Conservation (phyloP, 371 early-diverging fungal species). For the Rhizopus arrhizus region DNA sequence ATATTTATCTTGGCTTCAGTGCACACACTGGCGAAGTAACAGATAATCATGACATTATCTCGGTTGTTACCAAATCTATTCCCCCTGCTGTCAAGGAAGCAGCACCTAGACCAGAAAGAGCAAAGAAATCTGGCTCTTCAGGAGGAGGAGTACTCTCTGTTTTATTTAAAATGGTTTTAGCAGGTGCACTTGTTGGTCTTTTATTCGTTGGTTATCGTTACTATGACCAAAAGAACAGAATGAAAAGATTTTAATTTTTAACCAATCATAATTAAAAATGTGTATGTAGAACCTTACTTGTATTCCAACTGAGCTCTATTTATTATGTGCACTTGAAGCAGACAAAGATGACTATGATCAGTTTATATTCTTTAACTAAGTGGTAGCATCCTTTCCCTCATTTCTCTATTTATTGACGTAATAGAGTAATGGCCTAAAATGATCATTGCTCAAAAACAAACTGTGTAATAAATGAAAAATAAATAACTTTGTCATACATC, state of each 20-base stretch:
- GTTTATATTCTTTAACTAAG: too few relatives aligned
- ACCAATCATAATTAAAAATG: slow-evolving; percentile 19
- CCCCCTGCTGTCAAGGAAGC: slow-evolving; percentile 39
- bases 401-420: too few relatives aligned
- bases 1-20: slow-evolving; percentile 86
- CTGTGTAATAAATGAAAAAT: too few relatives aligned
- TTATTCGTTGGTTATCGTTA: slow-evolving; percentile 60
- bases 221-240: slow-evolving; percentile 62
- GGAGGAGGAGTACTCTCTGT: slow-evolving; percentile 56
- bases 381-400: too few relatives aligned
- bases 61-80: slow-evolving; percentile 57
- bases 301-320: slow-evolving; percentile 1
- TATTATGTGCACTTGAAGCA: background rate
- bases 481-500: too few relatives aligned
- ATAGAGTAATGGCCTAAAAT: too few relatives aligned
- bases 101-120: slow-evolving; percentile 27
- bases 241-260: slow-evolving; percentile 60
- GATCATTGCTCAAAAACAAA: too few relatives aligned
- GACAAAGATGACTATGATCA: too few relatives aligned
- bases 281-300: slow-evolving; percentile 6
- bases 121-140: slow-evolving; percentile 19
- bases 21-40: slow-evolving; percentile 90
- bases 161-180: slow-evolving; percentile 58
- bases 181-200: slow-evolving; percentile 58
- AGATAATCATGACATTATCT: slow-evolving; percentile 82